These are phyloP conservation scores for Acorus calamus DNA, from an alignment of 106 monocot genomes.

Conservation along the genomic window DNA sequence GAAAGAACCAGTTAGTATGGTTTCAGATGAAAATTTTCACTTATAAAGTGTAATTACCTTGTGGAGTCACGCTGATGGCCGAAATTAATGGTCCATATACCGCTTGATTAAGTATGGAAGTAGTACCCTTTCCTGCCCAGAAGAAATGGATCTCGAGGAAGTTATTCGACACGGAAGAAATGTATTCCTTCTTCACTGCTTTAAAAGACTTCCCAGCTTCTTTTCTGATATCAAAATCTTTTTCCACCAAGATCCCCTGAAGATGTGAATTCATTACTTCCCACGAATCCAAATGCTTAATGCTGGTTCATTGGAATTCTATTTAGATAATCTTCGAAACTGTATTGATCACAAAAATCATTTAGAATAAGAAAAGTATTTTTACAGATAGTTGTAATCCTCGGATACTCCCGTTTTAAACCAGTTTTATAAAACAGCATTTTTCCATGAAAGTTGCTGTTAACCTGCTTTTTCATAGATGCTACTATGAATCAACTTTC, in stretches of 20 bases:
- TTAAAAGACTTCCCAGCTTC: conserved; percentile 7
- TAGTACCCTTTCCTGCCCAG: conserved; percentile 25
- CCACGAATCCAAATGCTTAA: too few relatives aligned
- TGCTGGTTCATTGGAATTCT: too few relatives aligned
- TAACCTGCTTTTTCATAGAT: too few relatives aligned
- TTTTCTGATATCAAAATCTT: conserved; percentile 24
- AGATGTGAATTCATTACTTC: too few relatives aligned
- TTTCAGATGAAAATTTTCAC: background rate
- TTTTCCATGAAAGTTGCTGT: too few relatives aligned
- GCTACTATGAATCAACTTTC: too few relatives aligned
- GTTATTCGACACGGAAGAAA: conserved; percentile 11
- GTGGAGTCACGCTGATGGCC: conserved; percentile 16
- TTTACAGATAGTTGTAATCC: too few relatives aligned
- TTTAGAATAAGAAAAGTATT: too few relatives aligned
- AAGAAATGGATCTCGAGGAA: conserved; percentile 26
- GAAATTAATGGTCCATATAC: conserved; percentile 17
- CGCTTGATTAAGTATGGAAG: conserved; percentile 12
- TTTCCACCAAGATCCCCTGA: conserved; percentile 9
- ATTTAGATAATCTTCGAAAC: too few relatives aligned
- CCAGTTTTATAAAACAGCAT: too few relatives aligned
- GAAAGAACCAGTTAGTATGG: background rate
- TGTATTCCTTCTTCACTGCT: conserved; percentile 10
- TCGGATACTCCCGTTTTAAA: too few relatives aligned
- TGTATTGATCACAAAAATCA: too few relatives aligned
- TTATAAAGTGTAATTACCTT: background rate